Evolutionary conservation across 129 eudicot genomes (phyloP), one percentile per base, ranked within the genome.

Genomic region (Artemisia tridentata): DNA sequence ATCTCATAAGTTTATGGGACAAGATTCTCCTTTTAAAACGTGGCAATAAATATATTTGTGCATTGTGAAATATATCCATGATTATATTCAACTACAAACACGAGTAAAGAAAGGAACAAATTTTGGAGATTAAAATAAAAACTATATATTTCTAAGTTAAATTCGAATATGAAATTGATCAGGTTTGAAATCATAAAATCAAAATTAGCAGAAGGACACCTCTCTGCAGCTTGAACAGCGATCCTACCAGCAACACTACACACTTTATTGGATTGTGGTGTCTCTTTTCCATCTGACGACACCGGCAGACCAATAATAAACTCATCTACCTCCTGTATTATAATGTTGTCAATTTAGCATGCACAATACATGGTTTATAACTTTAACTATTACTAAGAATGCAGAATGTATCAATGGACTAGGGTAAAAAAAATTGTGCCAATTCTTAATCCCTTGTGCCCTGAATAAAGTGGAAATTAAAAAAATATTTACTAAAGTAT

Each of bases 261-360:
- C 14, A 61, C 66, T 61, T 61, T 61, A 61, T 61, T 61, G 2
- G 98, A 93, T 51, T 93, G 98, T 27, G 84, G 80, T 0, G 98
- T 89, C 79, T 93, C 96, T 67, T 82, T 82, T 71, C 96, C 96
- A 72, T 83, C 90, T 58, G 78, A 69, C 47, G 95, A 83, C 58
- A 55, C 49, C 0, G 96, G 98, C 67, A 93, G 86, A 78, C 98
- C 98, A 7, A 93, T 81, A 78, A 89, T 87, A 49, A 93, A 85
- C 82, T 93, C 98, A 71, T 93, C 98, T 41, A 82, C 98, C 77
- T 93, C 98, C 96, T 93, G 70, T 63, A 65, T 63, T n/a, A 55
- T 34, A 58, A 65, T 67, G 41, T 56, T 16, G 15, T 25, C 73
- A 18, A 45, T 15, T 73, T 53, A 2, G 64, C 46, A 71, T 45